Conservation (phyloP, 345 rosid genomes). For the Salix udensis region DNA sequence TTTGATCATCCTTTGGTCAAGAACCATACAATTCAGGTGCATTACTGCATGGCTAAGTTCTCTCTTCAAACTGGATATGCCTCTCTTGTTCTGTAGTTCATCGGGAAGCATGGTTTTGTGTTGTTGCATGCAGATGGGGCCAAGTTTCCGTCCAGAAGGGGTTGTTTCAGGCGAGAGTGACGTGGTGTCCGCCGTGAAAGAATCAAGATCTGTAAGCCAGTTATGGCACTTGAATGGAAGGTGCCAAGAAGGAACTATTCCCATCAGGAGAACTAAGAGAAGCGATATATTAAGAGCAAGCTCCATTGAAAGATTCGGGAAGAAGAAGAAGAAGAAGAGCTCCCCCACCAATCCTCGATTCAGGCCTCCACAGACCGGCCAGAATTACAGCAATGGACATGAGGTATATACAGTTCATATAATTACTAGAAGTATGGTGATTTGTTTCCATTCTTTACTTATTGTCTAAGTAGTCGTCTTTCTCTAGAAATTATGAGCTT, state of each 20-base stretch:
- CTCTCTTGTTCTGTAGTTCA: too few species aligned
- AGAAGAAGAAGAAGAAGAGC: slow-evolving; percentile 52
- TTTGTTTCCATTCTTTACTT: too few species aligned
- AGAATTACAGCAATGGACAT: slow-evolving; percentile 59
- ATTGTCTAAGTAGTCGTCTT: too few species aligned
- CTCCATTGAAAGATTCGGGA: slow-evolving; percentile 79
- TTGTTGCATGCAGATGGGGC: slow-evolving; percentile 55
- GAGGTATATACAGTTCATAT: slow-evolving; percentile 39
- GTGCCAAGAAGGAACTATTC: slow-evolving; percentile 75
- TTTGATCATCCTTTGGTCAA: slow-evolving; percentile 86
- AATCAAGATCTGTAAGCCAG: slow-evolving; percentile 48
- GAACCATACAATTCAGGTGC: slow-evolving; percentile 87
- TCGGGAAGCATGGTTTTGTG: too few species aligned
- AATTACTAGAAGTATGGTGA: too few species aligned
- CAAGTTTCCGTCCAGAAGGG: slow-evolving; percentile 61
- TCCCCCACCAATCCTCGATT: slow-evolving; percentile 64
- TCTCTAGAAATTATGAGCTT: too few species aligned
- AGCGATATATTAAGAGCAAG: slow-evolving; percentile 88
- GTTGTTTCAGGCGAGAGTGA: slow-evolving; percentile 32
- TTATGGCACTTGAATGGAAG: slow-evolving; percentile 72
- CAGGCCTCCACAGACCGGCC: slow-evolving; percentile 75
- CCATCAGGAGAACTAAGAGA: slow-evolving; percentile 72
- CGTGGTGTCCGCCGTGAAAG: slow-evolving; percentile 36
- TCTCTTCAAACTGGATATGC: too few species aligned
- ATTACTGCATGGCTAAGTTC: too few species aligned